phyloP scores from a whole-genome alignment of 2,329 filamentous ascomycete genomes.

The Tolypocladium cylindrosporum region DNA sequence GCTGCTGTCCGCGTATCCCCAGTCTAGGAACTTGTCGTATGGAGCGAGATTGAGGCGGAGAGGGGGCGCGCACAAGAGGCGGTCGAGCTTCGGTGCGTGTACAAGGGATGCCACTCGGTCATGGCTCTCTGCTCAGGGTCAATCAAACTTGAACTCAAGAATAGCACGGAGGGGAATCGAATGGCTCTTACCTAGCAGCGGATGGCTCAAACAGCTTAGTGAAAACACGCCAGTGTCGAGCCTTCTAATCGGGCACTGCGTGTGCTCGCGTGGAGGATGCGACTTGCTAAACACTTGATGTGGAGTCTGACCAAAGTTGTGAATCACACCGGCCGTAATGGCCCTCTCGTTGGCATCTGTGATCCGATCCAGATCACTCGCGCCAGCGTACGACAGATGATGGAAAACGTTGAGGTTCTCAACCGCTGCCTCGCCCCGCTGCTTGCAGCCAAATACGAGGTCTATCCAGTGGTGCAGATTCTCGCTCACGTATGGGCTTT shows the following conservation, averaged over 20 bases:
- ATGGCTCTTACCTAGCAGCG: constrained; percentile 50
- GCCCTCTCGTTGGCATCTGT: constrained; percentile 77
- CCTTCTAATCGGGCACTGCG: constrained; percentile 52
- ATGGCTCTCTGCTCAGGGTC: constrained; percentile 41
- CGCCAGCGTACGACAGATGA: constrained; percentile 87
- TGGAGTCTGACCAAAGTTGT: constrained; percentile 97
- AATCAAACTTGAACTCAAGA: neutral
- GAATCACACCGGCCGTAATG: constrained; percentile 89
- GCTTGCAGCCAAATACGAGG: constrained; percentile 86
- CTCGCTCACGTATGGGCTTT: constrained; percentile 85
- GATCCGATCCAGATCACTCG: constrained; percentile 85
- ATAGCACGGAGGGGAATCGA: too few species aligned
- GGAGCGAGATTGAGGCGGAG: constrained; percentile 84
- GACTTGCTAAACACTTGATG: constrained; percentile 82
- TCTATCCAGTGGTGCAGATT: constrained; percentile 94
- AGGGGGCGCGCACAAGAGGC: constrained; percentile 71
- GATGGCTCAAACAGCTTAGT: constrained; percentile 67
- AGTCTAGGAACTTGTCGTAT: constrained; percentile 88
- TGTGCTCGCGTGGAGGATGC: constrained; percentile 67
- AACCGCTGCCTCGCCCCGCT: constrained; percentile 82
- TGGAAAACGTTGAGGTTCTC: constrained; percentile 95
- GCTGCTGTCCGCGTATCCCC: constrained; percentile 90
- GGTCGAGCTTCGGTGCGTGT: constrained; percentile 70
- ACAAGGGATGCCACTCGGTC: constrained; percentile 73
- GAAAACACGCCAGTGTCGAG: constrained; percentile 71